phyloP scores from a whole-genome alignment of 2,329 filamentous ascomycete species.

The Coleophoma crateriformis region DNA sequence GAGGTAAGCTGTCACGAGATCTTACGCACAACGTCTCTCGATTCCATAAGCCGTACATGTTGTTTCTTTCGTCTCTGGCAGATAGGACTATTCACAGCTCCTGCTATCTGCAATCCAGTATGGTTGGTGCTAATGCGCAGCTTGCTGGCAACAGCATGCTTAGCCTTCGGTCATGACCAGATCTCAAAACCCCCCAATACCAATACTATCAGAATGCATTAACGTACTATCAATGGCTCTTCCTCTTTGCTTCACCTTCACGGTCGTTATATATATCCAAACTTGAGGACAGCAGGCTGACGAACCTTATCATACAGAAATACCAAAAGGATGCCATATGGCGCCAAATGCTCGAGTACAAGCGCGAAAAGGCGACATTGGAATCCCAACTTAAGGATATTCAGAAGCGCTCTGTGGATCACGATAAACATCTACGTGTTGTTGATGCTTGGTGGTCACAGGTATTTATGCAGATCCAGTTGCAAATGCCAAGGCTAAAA shows the following conservation, averaged over 20 bases:
- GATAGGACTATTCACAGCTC: conserved; percentile 10
- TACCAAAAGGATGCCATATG: conserved; percentile 96
- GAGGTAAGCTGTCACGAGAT: conserved; percentile 54
- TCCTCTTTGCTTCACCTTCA: conserved; percentile 14
- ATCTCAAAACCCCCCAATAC: background rate
- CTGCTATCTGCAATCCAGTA: conserved; percentile 18
- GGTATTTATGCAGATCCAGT: conserved; percentile 44
- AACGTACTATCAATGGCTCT: conserved; percentile 10
- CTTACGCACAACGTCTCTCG: background rate
- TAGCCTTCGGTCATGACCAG: conserved; percentile 26
- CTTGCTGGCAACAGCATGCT: conserved; percentile 36
- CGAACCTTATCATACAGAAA: conserved; percentile 46
- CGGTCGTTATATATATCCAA: conserved; percentile 20
- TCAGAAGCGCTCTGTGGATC: conserved; percentile 70
- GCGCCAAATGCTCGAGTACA: conserved; percentile 97
- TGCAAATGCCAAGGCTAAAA: conserved; percentile 8
- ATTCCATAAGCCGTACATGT: background rate
- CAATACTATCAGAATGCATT: background rate
- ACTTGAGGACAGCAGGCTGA: conserved; percentile 33
- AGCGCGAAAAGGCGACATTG: conserved; percentile 77
- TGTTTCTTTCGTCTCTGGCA: conserved; percentile 11
- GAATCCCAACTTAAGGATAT: conserved; percentile 79
- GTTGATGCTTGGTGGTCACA: conserved; percentile 94
- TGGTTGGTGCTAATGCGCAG: conserved; percentile 36
- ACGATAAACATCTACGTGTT: conserved; percentile 88